Base-by-base conservation (phyloP, 306 rosid genomes). In the Medicago ruthenica region DNA sequence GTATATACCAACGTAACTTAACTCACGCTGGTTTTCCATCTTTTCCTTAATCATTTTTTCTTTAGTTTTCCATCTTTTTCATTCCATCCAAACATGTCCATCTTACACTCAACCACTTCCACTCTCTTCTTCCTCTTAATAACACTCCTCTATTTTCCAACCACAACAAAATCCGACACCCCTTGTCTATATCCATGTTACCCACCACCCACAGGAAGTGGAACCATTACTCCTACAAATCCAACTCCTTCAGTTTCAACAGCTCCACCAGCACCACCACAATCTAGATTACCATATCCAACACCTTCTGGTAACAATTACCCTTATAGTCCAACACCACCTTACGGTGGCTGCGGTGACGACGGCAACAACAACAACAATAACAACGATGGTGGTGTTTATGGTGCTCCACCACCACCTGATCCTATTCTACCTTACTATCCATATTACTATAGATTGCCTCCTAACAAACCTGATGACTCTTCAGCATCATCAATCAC, bases 371-470 rank as follows among this genome's bases (percentile, higher is more conserved):
- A 24, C 27, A 68, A 6, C 41, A n/a, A 40, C 11, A 16, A 17
- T 1, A 27, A 17, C 8, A 1, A 3, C 13, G 61, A 81, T 8
- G 72, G 80, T 42, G 84, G 80, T 50, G 55, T 0, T 39, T 57
- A 0, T 48, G 81, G 77, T 10, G 17, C 81, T 27, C 95, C 90
- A n/a, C 97, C 97, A n/a, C 96, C 98, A 41, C 98, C 98, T 9
- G 97, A 95, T 45, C 97, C 98, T 40, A 92, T 92, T 74, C 82
- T 95, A 14, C 98, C 98, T 5, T 95, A 95, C 61, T 95, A 87
- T 68, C 98, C 98, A 5, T 95, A 58, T 84, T 95, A 95, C 84
- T 95, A 31, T 83, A 89, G 70, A 82, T 68, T 85, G 22, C 97
- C 97, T 65, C 97, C 90, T 70, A 90, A 82, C 61, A 34, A 61